phyloP scores from a whole-genome alignment of 2,329 filamentous ascomycete genomes.

The Mycosphaerelloides madeirae region DNA sequence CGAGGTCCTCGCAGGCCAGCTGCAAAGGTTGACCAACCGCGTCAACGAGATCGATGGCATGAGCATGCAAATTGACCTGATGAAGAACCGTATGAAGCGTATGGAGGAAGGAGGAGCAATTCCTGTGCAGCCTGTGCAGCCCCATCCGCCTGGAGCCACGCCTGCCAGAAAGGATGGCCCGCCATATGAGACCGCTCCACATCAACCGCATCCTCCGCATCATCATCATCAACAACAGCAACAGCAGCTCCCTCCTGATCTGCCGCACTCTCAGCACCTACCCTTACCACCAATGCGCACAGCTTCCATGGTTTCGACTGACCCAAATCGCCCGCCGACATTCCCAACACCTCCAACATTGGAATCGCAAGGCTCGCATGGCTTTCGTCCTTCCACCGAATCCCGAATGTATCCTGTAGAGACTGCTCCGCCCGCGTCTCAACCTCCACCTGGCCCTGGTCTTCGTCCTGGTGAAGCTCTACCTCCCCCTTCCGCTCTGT shows the following conservation, averaged over 20 bases:
- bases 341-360: slow-evolving; percentile 13
- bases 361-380: slow-evolving; percentile 13
- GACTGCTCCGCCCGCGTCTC: slow-evolving; percentile 2
- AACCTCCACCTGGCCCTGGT: slow-evolving; percentile 3
- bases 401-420: slow-evolving; percentile 14
- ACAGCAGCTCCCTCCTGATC: slow-evolving; percentile 4
- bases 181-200: slow-evolving; percentile 6
- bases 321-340: slow-evolving; percentile 11
- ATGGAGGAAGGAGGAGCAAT: slow-evolving; percentile 22
- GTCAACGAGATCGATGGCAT: slow-evolving; percentile 45
- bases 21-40: slow-evolving; percentile 36
- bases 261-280: slow-evolving; percentile 6
- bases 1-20: slow-evolving; percentile 42
- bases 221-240: not conserved
- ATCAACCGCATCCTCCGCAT: slow-evolving; percentile 2
- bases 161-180: slow-evolving; percentile 3
- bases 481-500: slow-evolving; percentile 24
- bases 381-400: slow-evolving; percentile 15
- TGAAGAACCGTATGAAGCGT: slow-evolving; percentile 43
- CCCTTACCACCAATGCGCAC: slow-evolving; percentile 28
- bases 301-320: slow-evolving; percentile 19
- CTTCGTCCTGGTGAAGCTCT: slow-evolving; percentile 17
- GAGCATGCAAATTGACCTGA: slow-evolving; percentile 44
- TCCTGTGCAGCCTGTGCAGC: slow-evolving; percentile 3
- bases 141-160: not conserved